Base-by-base conservation (phyloP, 257 asterid species). In the Handroanthus guayacan region DNA sequence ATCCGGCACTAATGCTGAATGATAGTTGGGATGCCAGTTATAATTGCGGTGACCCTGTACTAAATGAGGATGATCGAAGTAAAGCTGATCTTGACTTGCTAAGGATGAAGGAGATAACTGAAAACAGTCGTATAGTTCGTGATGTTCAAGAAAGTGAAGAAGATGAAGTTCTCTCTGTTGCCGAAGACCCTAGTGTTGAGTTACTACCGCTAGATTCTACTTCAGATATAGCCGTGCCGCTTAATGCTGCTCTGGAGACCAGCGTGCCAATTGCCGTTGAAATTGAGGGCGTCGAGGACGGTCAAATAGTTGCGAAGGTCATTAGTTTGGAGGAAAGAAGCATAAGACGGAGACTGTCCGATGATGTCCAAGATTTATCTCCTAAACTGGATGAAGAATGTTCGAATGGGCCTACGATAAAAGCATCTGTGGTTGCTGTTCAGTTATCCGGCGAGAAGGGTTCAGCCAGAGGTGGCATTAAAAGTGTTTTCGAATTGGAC, bases 251-350 rank as follows among this genome's bases (percentile, higher is more conserved):
- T 51, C 76, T 80, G 5, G 88, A 88, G 8, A 75, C 84, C 4
- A 85, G 88, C 57, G 67, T 91, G 81, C 98, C 97, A 3, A 87
- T 91, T 69, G 97, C 91, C 44, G 94, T 94, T 52, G 92, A 91
- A 79, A 84, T 94, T n/a, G 91, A 90, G 86, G 96, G 87, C 74
- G 72, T 75, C 7, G 83, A 83, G 65, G 84, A 89, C 61, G 97
- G 97, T 44, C 87, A 86, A 79, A 80, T 93, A 63, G 82, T 91
- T 80, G 95, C 98, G 5, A 93, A 87, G 83, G 96, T 91, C 67
- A 90, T 90, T 38, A 86, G 92, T 80, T 61, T 87, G 82, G 97
- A 92, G 74, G 94, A 88, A 75, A 83, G 85, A 36, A 80, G 84
- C 80, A 51, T 75, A 5, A 70, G 78, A 39, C 74, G 84, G 62